Evolutionary conservation across 2,329 filamentous ascomycete genomes (phyloP).

Genomic region (Epichloe uncinata): DNA sequence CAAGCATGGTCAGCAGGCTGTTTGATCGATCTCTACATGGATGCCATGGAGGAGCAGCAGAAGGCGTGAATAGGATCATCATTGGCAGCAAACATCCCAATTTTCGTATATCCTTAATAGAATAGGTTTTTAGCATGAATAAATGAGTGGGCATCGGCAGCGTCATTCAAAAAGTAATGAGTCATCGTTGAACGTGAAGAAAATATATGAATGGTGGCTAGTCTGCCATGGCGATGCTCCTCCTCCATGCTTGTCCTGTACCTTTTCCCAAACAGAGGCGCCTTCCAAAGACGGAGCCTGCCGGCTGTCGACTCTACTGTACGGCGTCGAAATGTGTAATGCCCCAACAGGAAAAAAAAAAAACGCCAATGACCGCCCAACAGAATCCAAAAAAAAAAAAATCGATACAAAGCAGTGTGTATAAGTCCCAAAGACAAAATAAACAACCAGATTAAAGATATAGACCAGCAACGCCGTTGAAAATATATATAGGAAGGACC

Average conservation of each 20-base stretch:
- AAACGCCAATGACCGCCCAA: not conserved
- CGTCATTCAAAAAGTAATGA: not conserved
- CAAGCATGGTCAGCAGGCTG: slow-evolving; percentile 95
- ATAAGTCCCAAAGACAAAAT: not conserved
- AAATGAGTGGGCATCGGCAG: not conserved
- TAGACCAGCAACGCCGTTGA: not conserved
- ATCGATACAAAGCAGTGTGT: not conserved
- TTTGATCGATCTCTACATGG: slow-evolving; percentile 91
- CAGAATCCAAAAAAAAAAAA: not conserved
- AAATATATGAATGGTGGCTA: not conserved
- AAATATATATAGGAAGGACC: not conserved
- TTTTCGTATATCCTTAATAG: not conserved
- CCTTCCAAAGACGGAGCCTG: not conserved
- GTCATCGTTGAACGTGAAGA: not conserved
- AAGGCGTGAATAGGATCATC: not conserved
- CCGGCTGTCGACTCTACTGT: not conserved
- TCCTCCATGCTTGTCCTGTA: not conserved
- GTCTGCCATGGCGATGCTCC: not conserved
- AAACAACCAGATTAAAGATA: not conserved
- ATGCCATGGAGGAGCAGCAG: slow-evolving; percentile 49
- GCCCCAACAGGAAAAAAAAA: not conserved
- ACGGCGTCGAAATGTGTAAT: not conserved
- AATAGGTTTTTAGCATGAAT: not conserved
- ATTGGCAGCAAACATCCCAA: not conserved
- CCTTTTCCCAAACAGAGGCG: not conserved